Base-by-base conservation (phyloP, 2,329 filamentous ascomycete genomes). In the Penicillium sp. region DNA sequence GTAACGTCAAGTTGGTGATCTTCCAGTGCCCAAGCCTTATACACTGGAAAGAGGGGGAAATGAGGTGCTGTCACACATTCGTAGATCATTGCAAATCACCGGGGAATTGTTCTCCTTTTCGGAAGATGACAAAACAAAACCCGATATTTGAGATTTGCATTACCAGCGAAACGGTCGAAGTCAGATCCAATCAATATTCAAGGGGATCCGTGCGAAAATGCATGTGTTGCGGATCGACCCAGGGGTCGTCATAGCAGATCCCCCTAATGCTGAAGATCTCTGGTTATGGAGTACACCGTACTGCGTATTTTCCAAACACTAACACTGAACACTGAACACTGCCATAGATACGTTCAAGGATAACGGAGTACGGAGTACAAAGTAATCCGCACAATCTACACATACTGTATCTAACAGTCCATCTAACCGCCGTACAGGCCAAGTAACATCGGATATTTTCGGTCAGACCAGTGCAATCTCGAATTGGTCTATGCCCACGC, bases 101-200 rank as follows among this genome's bases (percentile, higher is more conserved):
- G 38, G 50, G 52, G 42, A 56, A 38, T 39, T 40, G 27, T 29
- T 49, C 41, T 50, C 47, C 38, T 39, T 48, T 48, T 55, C 29
- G 18, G 18, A 18, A 18, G 18, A 18, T 18, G 18, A 18, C 24
- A 27, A 6, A 8, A 27, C 24, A 27, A 34, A 36, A 36, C 27
- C 56, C 56, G 54, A 63, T 57, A 67, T 65, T 68, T 66, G 63
- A 59, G 60, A 60, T 60, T 57, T 43, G 45, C 10, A 18, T 47
- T 55, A 43, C 54, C 57, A 48, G 44, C 29, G 51, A 48, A 66
- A 65, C 61, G 61, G 62, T 59, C 59, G 57, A 57, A 53, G 34
- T 47, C 56, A 65, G 60, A 61, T 64, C 60, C 59, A 63, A 64
- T 61, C 56, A 60, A 60, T 64, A 63, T 60, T 64, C 50, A 29